A percentile compares a stretch with the other conserved stretches of the same genome.
Conservation (phyloP, 345 rosid species). For the Populus alba region DNA sequence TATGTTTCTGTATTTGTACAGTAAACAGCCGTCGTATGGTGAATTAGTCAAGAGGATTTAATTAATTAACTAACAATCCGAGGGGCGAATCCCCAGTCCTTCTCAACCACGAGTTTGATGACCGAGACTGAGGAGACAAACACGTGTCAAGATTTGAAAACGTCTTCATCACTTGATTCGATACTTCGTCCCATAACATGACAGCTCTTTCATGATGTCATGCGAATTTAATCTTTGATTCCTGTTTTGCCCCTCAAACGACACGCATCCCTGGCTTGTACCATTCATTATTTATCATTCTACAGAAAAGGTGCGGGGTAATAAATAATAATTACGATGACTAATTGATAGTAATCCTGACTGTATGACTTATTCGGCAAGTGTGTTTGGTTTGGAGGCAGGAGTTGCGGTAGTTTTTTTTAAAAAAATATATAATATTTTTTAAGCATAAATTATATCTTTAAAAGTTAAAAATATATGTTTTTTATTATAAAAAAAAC, state of each 20-base stretch:
- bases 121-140: not conserved
- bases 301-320: too few species aligned
- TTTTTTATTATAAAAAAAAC: too few species aligned
- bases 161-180: not conserved
- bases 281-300: not conserved
- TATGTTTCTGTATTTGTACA: too few species aligned
- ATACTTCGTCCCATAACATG: not conserved
- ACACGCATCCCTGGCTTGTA: not conserved
- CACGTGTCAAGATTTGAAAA: constrained; percentile 11
- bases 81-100: not conserved
- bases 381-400: too few species aligned
- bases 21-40: not conserved
- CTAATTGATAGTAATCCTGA: too few species aligned
- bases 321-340: too few species aligned
- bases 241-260: not conserved
- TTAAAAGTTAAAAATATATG: too few species aligned
- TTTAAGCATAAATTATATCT: too few species aligned
- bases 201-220: not conserved
- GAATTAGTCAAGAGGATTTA: not conserved
- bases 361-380: too few species aligned
- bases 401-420: too few species aligned
- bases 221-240: not conserved
- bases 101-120: constrained; percentile 22
- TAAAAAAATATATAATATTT: too few species aligned
- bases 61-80: not conserved